Base-by-base conservation (phyloP, 352 stramenopile species). In the Globisporangium echinulatum region DNA sequence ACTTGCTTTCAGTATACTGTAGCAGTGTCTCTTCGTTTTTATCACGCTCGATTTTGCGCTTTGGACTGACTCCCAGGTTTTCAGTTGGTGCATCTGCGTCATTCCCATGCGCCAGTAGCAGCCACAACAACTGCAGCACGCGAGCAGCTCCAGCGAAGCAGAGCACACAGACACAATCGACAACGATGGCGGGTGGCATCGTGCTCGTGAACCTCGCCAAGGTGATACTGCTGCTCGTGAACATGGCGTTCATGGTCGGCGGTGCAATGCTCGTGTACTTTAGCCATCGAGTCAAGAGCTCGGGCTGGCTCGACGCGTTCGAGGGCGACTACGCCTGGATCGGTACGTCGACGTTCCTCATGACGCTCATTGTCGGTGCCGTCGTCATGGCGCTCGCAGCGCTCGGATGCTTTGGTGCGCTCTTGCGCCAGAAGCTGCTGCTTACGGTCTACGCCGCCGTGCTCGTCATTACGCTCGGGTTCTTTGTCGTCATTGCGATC, bases 341-440 rank as follows among this genome's bases (percentile, higher is more conserved):
- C 15, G 98, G 98, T 40, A 96, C 97, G 79, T 99, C 99, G 70
- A 99, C 96, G 3, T 99, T 97, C 82, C 99, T 99, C 98, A 99
- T 99, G 43, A 99, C 96, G 54, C 82, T 96, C 38, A 99, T 97
- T 91, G 99, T 99, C 5, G 97, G 97, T 77, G 99, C 97, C 11
- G 96, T 97, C 47, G 76, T 94, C 38, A 79, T 94, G 39, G 59
- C 67, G 44, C 73, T 94, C 49, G 67, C 82, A 33, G 61, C 72
- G 42, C 61, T 92, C 25, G 85, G 85, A 36, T 92, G 81, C 64
- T 80, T 91, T 36, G 85, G 85, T 47, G 85, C 85, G 15, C 67
- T 83, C 54, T 60, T 87, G 52, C 79, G 77, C 37, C 84, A 89
- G 58, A 83, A 82, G 54, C 63, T 90, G 58, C 48, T 94, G 43